These are phyloP conservation scores for Brettanomyces nanus DNA, from an alignment of 805 yeast genomes.

Conservation along the genomic window DNA sequence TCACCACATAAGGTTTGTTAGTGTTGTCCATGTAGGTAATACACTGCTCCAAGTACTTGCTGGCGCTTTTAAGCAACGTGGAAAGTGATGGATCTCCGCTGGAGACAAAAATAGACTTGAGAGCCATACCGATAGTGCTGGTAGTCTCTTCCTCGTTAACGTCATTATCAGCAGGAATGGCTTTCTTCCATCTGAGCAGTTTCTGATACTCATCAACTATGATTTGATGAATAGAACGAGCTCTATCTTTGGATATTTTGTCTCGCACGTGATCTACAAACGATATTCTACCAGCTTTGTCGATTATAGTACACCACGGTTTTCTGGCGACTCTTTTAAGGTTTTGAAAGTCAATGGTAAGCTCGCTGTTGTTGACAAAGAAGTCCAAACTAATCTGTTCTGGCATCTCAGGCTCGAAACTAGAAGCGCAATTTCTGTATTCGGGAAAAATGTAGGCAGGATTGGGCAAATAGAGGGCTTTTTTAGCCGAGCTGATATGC, in stretches of 20 bases:
- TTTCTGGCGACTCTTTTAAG: conserved; percentile 39
- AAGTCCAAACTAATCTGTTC: conserved; percentile 45
- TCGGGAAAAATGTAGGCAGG: conserved; percentile 51
- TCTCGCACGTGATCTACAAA: conserved; percentile 52
- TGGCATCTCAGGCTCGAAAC: conserved; percentile 42
- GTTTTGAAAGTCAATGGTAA: conserved; percentile 51
- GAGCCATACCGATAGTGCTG: conserved; percentile 11
- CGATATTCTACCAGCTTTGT: conserved; percentile 34
- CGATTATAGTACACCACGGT: conserved; percentile 57
- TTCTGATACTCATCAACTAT: conserved; percentile 32
- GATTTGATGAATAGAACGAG: conserved; percentile 30
- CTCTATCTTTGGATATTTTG: conserved; percentile 40
- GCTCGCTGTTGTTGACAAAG: conserved; percentile 52
- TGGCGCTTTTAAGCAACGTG: conserved; percentile 30
- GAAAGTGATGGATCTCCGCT: conserved; percentile 24
- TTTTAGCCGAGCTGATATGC: conserved; percentile 28
- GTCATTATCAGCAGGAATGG: conserved; percentile 3
- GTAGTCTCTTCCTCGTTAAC: conserved; percentile 5
- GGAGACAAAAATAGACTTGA: conserved; percentile 19
- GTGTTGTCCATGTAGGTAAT: conserved; percentile 44
- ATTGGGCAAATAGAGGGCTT: conserved; percentile 41
- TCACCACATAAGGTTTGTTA: conserved; percentile 39
- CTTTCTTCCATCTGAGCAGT: conserved; percentile 24
- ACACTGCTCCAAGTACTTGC: conserved; percentile 53
- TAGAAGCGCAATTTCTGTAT: conserved; percentile 30